Evolutionary conservation across 2,329 filamentous ascomycete genomes (phyloP), one percentile per base, ranked within the genome.

Genomic region (Coleophoma eucalyptorum): DNA sequence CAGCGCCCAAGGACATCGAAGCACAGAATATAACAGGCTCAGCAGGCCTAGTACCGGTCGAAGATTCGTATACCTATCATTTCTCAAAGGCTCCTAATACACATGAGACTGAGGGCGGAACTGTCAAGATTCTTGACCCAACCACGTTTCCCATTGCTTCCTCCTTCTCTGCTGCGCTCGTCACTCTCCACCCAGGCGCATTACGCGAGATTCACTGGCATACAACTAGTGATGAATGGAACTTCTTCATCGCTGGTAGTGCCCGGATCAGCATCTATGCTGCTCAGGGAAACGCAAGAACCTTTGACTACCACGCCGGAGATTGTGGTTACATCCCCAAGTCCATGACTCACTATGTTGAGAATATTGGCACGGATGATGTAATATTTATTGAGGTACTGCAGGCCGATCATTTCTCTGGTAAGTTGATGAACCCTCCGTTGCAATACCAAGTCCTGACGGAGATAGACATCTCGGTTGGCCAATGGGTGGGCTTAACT

Each of bases 341-440:
- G 62, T 89, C 89, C 64, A 89, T 88, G 77, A 88, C 86, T 3
- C 87, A 92, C 64, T 92, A 90, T 64, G 86, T 93, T 49, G 87
- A 93, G 75, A 91, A 91, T 60, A 81, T 89, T 38, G 84, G 87
- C n/a, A 81, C 88, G 45, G 86, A 90, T 65, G 80, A 86, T 16
- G 69, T 92, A 2, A 83, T 89, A 64, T 87, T 91, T 67, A 71
- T 92, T 11, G 88, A 92, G 68, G 83, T 92, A 15, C 87, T 92
- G 70, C 76, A 83, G 46, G 79, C 85, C 0, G 81, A 87, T 57
- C 76, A 84, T 65, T 91, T 90, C 6, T 60, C 59, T 20, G 60
- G 60, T 60, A 50, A 53, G 53, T 33, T 37, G 42, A 26, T 26
- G 26, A 10, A 13, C 3, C 13, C 18, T 32, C 38, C 32, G 26